Evolutionary conservation across 2,329 filamentous ascomycete genomes (phyloP), one percentile per base, ranked within the genome.

Genomic region (Colletotrichum costaricense): DNA sequence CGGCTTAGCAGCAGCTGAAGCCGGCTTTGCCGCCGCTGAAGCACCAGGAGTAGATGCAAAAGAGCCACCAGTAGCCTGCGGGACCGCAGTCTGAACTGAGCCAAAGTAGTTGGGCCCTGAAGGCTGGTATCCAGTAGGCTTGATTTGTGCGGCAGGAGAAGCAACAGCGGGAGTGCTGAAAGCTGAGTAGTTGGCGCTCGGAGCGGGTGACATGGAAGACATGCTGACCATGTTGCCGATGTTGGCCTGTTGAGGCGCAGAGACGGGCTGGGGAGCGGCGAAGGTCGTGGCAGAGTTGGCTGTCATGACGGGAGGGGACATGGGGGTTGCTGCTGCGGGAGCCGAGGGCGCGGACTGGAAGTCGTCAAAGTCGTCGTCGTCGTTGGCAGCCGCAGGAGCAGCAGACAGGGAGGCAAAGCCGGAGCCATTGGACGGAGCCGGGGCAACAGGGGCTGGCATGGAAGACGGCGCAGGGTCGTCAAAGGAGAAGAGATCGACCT

Each of bases 31-130:
- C 69, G 84, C 84, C 14, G 84, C 85, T 80, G 85, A 83, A 55
- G 85, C 83, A 55, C 54, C 64, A 58, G 78, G 79, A 24, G 78
- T 76, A 12, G 26, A 46, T n/a, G 66, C 49, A 11, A 73, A 57
- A 2, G 80, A 75, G 54, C 80, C 77, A 55, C 78, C 66, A 12
- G 55, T 65, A 35, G 63, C 54, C 46, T 77, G 80, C 26, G 54
- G 76, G 11, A 57, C 80, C 74, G 83, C 79, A 49, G 84, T 84
- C 74, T 89, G 88, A 4, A 98, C 93, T 0, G 95, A 97, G 66
- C 95, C 95, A 83, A 96, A 99, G 86, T 99, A 99, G 85, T 99
- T 99, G 65, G 97, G 97, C 26, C 93, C 92, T 1, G 92, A 84
- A 2, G 93, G 90, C 83, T 97, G 94, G 84, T 92, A 97, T 60